These are phyloP conservation scores for Fraxinus paxiana DNA, from an alignment of 305 asterid genomes.

Conservation along the genomic window DNA sequence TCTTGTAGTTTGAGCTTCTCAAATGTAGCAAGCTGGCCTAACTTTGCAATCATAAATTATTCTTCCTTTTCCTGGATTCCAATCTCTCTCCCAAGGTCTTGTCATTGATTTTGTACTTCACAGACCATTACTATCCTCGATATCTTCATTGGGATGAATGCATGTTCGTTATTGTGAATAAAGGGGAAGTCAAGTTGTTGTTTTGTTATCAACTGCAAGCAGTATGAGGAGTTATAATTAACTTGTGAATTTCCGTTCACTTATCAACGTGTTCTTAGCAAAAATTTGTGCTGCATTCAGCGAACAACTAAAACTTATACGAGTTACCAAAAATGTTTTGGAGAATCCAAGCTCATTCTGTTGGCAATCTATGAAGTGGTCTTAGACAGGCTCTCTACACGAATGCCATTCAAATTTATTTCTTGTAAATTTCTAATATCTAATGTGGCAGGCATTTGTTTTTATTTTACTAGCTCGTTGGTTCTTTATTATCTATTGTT, in stretches of 20 bases:
- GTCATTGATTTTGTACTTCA: conserved; percentile 3
- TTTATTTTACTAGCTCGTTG: conserved; percentile 13
- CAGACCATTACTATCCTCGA: conserved; percentile 9
- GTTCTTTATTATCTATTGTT: conserved; percentile 2
- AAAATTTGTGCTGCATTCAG: background rate
- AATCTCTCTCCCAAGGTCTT: background rate
- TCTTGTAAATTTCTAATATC: background rate
- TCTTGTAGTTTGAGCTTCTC: conserved; percentile 11
- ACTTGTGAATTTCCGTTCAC: conserved; percentile 8
- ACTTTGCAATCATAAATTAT: conserved; percentile 14
- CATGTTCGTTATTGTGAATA: background rate
- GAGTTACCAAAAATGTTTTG: conserved; percentile 8
- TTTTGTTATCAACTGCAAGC: background rate
- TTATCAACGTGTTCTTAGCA: background rate
- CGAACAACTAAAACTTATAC: background rate
- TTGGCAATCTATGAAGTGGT: conserved; percentile 15
- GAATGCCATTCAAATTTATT: conserved; percentile 1
- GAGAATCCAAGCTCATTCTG: conserved; percentile 15
- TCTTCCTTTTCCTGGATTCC: background rate
- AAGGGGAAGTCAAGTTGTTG: conserved; percentile 4
- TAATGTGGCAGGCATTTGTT: background rate
- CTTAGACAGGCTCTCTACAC: conserved; percentile 7
- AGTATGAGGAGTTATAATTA: background rate
- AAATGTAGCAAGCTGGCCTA: conserved; percentile 18
- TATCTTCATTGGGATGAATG: conserved; percentile 7